Conservation (phyloP, 1,284 basidiomycete species). For the Trametes hirsuta region DNA sequence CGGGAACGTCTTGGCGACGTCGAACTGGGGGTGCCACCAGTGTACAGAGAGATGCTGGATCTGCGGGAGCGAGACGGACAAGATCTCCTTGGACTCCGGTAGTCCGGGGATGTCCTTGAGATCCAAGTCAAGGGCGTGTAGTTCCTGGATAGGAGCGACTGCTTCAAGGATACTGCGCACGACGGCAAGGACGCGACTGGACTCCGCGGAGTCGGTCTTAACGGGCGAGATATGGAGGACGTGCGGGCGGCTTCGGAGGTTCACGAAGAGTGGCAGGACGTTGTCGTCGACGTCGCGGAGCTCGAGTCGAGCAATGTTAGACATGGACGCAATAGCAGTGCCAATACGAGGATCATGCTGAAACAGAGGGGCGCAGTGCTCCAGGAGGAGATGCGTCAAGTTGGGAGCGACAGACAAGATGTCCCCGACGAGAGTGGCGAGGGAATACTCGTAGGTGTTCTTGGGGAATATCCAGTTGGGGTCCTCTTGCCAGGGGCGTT, state of each 20-base stretch:
- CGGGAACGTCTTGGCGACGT: constrained; percentile 12
- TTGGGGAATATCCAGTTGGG: constrained; percentile 19
- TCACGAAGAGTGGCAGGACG: constrained; percentile 3
- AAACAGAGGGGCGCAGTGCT: constrained; percentile 8
- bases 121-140: constrained; percentile 14
- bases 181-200: constrained; percentile 1
- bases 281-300: constrained; percentile 10
- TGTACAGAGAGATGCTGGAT: constrained; percentile 12
- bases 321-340: constrained; percentile 9
- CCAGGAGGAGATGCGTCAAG: constrained; percentile 10
- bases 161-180: constrained; percentile 4
- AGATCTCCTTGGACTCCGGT: neutral
- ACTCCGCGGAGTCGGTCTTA: neutral
- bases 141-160: constrained; percentile 2
- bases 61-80: neutral
- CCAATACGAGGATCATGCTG: constrained; percentile 15
- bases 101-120: constrained; percentile 7
- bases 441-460: constrained; percentile 17
- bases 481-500: constrained; percentile 21
- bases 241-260: constrained; percentile 5
- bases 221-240: constrained; percentile 8
- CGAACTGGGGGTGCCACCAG: constrained; percentile 11
- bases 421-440: constrained; percentile 14
- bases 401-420: constrained; percentile 12
- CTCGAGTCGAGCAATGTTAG: constrained; percentile 5